Evolutionary conservation across 2,329 filamentous ascomycete genomes (phyloP).

Genomic region (Botrytis galanthina): DNA sequence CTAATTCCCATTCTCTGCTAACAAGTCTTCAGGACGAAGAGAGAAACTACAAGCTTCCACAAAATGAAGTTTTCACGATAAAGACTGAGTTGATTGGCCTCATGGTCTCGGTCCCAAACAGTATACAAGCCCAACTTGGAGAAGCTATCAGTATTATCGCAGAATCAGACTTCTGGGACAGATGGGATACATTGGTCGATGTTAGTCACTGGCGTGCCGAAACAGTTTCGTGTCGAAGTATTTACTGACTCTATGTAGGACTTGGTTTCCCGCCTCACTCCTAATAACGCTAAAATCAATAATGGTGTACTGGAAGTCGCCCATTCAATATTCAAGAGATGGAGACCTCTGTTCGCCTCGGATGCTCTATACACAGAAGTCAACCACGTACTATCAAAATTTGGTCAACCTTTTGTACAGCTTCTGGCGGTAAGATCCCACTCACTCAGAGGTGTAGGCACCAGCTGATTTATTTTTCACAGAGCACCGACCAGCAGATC

Average conservation of each 20-base stretch:
- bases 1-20: slow-evolving; percentile 20
- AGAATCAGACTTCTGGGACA: slow-evolving; percentile 94
- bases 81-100: slow-evolving; percentile 93
- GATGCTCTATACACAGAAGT: slow-evolving; percentile 93
- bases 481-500: slow-evolving; percentile 70
- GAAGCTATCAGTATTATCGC: slow-evolving; percentile 97
- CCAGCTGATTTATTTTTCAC: slow-evolving; percentile 22
- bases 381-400: slow-evolving; percentile 87
- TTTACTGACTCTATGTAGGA: slow-evolving; percentile 52
- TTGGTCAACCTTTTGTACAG: slow-evolving; percentile 78
- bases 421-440: slow-evolving; percentile 64
- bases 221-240: not conserved
- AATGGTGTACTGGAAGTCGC: slow-evolving; percentile 95
- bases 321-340: slow-evolving; percentile 95
- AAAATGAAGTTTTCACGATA: slow-evolving; percentile 82
- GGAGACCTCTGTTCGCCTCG: slow-evolving; percentile 90
- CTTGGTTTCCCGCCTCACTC: slow-evolving; percentile 81
- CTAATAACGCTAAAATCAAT: slow-evolving; percentile 79
- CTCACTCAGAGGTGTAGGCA: slow-evolving; percentile 12
- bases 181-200: slow-evolving; percentile 93
- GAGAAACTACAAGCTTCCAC: slow-evolving; percentile 83
- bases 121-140: slow-evolving; percentile 88
- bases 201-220: slow-evolving; percentile 45
- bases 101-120: slow-evolving; percentile 88
- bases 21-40: slow-evolving; percentile 68